A percentile compares a stretch with the other conserved stretches of the same genome.
These are phyloP conservation scores for Pholiota conissans DNA, from an alignment of 768 basidiomycete genomes.

Conservation along the genomic window DNA sequence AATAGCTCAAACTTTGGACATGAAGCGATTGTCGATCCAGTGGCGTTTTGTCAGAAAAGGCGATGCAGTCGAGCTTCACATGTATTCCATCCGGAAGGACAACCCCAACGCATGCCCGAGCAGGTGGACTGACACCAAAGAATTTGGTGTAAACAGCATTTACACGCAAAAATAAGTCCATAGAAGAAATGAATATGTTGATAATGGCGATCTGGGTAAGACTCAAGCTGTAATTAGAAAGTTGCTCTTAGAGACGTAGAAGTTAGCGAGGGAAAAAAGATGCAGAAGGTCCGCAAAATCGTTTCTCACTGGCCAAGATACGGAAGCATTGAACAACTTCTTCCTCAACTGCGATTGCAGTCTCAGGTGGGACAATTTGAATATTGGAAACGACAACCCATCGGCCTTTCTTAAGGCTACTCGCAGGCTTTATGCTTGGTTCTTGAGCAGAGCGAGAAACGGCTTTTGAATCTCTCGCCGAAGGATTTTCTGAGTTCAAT, in stretches of 20 bases:
- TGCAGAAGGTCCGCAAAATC: not conserved
- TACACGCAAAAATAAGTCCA: slow-evolving; percentile 74
- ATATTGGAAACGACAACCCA: slow-evolving; percentile 77
- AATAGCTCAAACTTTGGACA: slow-evolving; percentile 95
- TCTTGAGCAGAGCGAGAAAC: not conserved
- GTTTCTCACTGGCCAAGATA: slow-evolving; percentile 59
- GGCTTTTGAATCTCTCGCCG: not conserved
- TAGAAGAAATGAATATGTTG: slow-evolving; percentile 80
- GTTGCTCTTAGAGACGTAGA: slow-evolving; percentile 41
- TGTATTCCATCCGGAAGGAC: slow-evolving; percentile 58
- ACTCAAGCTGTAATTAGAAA: slow-evolving; percentile 46
- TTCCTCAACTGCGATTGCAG: slow-evolving; percentile 54
- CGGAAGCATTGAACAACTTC: slow-evolving; percentile 75
- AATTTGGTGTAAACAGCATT: slow-evolving; percentile 79
- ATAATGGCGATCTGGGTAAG: slow-evolving; percentile 70
- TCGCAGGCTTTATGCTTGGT: slow-evolving; percentile 6
- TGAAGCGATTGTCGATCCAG: slow-evolving; percentile 75
- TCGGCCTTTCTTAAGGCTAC: slow-evolving; percentile 37
- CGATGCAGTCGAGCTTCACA: slow-evolving; percentile 79
- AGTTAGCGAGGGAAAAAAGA: not conserved
- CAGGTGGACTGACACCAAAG: slow-evolving; percentile 91
- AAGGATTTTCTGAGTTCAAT: slow-evolving; percentile 4
- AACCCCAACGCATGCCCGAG: slow-evolving; percentile 91
- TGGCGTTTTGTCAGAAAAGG: slow-evolving; percentile 46
- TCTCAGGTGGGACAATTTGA: slow-evolving; percentile 23